These are phyloP conservation scores for Lodderomyces beijingensis DNA, from an alignment of 1,139 yeast species.

Conservation along the genomic window DNA sequence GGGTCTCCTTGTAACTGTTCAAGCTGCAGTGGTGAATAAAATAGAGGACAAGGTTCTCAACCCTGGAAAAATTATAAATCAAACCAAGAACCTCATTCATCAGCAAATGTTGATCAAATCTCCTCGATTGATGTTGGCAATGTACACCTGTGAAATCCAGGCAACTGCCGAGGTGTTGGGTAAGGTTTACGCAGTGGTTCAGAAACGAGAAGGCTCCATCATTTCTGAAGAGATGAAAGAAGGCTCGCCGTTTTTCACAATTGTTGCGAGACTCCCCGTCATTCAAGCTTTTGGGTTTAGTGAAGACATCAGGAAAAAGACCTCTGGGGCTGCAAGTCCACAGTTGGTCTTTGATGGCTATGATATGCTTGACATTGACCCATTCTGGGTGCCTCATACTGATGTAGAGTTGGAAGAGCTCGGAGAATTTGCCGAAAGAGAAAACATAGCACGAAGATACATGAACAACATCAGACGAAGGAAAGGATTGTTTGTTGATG, in stretches of 20 bases:
- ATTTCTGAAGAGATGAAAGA: slow-evolving; percentile 94
- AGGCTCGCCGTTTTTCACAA: slow-evolving; percentile 93
- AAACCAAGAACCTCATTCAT: slow-evolving; percentile 71
- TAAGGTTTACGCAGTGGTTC: slow-evolving; percentile 91
- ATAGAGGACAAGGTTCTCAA: slow-evolving; percentile 33
- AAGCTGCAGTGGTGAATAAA: slow-evolving; percentile 38
- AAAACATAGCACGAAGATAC: slow-evolving; percentile 81
- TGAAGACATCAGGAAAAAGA: slow-evolving; percentile 87
- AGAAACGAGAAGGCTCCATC: slow-evolving; percentile 79
- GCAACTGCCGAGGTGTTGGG: slow-evolving; percentile 94
- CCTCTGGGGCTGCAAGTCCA: slow-evolving; percentile 97
- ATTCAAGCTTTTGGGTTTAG: slow-evolving; percentile 96
- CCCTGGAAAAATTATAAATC: slow-evolving; percentile 61
- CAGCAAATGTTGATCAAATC: slow-evolving; percentile 71
- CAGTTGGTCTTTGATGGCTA: slow-evolving; percentile 89
- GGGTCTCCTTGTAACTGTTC: slow-evolving; percentile 73
- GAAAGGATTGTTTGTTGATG: slow-evolving; percentile 87
- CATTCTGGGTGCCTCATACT: slow-evolving; percentile 99
- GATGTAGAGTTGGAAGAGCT: slow-evolving; percentile 92
- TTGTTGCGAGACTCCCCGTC: slow-evolving; percentile 84
- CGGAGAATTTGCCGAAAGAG: slow-evolving; percentile 91
- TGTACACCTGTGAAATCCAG: slow-evolving; percentile 92
- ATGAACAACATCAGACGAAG: slow-evolving; percentile 79
- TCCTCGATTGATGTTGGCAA: slow-evolving; percentile 86
- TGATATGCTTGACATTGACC: slow-evolving; percentile 84